Evolutionary conservation across 192 early-diverging fungal species (phyloP), one percentile per base, ranked within the genome.

Genomic region (Gamsiella multidivaricata): DNA sequence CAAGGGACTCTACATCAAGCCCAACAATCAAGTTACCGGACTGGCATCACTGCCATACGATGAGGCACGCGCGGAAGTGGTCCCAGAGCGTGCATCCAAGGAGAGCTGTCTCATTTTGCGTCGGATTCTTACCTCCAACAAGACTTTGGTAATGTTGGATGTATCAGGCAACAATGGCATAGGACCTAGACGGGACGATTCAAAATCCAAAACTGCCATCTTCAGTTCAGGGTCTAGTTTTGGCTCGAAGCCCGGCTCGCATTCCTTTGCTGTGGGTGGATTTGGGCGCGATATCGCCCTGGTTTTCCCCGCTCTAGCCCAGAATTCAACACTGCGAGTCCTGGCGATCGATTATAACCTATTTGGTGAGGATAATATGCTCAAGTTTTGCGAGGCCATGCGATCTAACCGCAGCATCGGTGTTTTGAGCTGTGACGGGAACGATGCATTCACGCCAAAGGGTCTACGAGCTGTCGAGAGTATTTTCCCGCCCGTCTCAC

Each of bases 361-460:
- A 15, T 65, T 75, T 33, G 71, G 71, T 1, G 64, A 66, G 51
- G 49, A 60, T 12, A 56, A 51, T 3, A 39, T 75, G 28, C 17
- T 52, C 2, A 31, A 61, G 20, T 51, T 75, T 34, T 58, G 54
- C 29, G 31, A 65, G 33, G 71, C 71, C 5, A 26, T 75, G 26
- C 54, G 34, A 26, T 11, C 31, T 2, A 75, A 75, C 43, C 20
- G 26, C 22, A 36, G 31, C 11, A 14, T 75, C 0, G 31, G 71
- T n/a, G 56, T 65, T 1, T 20, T 75, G 20, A 66, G 56, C 36
- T 75, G 71, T 28, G 55, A 66, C n/a, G 71, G 71, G 47, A 75
- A 75, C 11, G 71, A 75, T 34, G 58, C 55, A 4, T 66, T 54
- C 26, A 66, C 71, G 5, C 51, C 50, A 11, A 47, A 61, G 49